These are phyloP conservation scores for Verticillium tricorpus DNA, from an alignment of 2,329 filamentous ascomycete species.

Conservation along the genomic window DNA sequence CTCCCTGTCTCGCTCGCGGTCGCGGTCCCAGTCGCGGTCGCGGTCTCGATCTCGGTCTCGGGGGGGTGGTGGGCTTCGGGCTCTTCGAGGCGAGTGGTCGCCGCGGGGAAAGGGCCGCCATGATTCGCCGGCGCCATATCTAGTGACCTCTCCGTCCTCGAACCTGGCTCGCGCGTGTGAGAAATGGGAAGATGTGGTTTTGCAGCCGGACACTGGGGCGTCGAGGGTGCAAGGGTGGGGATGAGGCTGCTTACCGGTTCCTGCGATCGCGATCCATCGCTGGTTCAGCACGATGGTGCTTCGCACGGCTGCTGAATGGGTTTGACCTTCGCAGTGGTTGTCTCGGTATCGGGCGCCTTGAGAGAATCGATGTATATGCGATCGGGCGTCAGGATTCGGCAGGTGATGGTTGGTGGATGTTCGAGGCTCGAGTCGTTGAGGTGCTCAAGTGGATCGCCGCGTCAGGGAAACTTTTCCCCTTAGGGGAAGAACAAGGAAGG, in stretches of 20 bases:
- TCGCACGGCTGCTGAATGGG: neutral
- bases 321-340: neutral
- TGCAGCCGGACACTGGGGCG: no score
- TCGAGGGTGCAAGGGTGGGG: neutral
- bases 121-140: conserved; percentile 58
- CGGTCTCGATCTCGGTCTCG: conserved; percentile 14
- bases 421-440: neutral
- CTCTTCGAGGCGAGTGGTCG: conserved; percentile 39
- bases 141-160: conserved; percentile 57
- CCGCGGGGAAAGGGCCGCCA: conserved; percentile 52
- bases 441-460: neutral
- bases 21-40: conserved; percentile 11
- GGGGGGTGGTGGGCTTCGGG: conserved; percentile 19
- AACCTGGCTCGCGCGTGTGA: conserved; percentile 33
- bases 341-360: neutral
- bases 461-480: neutral
- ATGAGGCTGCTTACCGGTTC: neutral
- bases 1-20: conserved; percentile 8
- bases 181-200: neutral
- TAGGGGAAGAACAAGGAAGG: neutral
- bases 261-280: conserved; percentile 2
- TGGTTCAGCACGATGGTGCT: neutral
- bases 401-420: neutral
- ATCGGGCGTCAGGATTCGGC: neutral
- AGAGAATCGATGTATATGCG: neutral